Evolutionary conservation across 345 rosid species (phyloP), one percentile per base, ranked within the genome.

Genomic region (Brassica cretica): DNA sequence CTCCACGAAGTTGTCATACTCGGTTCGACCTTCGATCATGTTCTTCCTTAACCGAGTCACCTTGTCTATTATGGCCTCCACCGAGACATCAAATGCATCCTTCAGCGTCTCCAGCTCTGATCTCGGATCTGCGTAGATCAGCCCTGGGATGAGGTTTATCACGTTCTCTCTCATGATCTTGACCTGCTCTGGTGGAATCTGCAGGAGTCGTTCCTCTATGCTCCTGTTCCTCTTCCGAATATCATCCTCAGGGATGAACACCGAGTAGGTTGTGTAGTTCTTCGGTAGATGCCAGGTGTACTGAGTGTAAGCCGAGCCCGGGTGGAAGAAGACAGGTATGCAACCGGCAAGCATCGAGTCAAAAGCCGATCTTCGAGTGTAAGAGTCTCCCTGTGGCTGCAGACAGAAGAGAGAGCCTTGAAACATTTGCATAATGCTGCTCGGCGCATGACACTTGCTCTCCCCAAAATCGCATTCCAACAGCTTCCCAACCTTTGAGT

Each of bases 381-480:
- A 94, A 3, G 98, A 94, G 82, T 90, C 95, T 15, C 97, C 97
- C 85, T 88, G 97, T 72, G 95, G 97, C 29, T 94, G 97, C 74
- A 94, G 71, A 78, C 97, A 94, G 89, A 88, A 89, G 72, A 86
- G 78, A 41, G 91, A 94, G 80, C 90, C 79, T 81, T 92, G 97
- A 71, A 94, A 90, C 93, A 87, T 89, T 84, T 86, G 88, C 94
- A 86, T 94, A 74, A 92, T 88, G 71, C 94, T 92, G 81, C 96
- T 90, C 0, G 98, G 97, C 5, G 94, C 90, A 84, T 92, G 97
- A 72, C 98, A 94, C 80, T 90, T 92, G 82, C 96, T 92, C 83
- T 90, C 97, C 78, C 98, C 98, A 33, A 88, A 85, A 81, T 88
- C 94, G 56, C 98, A 92, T 80, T 92, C 93, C 86, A 92, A 71